phyloP scores from a whole-genome alignment of 495 filamentous ascomycete species.

The Podospora conica region DNA sequence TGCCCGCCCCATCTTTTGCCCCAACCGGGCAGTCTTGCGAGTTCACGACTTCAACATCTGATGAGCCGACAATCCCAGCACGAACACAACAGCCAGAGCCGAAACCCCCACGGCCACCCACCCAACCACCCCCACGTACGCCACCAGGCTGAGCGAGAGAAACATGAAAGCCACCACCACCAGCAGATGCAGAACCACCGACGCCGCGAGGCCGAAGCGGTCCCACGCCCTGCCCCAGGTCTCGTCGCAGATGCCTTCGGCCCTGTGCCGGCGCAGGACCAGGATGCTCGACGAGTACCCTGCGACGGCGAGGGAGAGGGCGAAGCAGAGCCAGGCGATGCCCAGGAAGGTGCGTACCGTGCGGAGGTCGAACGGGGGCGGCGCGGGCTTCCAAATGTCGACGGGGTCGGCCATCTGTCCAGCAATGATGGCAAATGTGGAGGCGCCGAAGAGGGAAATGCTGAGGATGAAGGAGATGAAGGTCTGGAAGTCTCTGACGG shows the following conservation, averaged over 20 bases:
- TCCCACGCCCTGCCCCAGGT: constrained; percentile 4
- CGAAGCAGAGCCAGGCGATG: constrained; percentile 6
- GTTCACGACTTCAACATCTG: not conserved
- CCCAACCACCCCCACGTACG: constrained; percentile 3
- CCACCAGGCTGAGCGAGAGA: constrained; percentile 1
- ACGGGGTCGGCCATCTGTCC: constrained; percentile 4
- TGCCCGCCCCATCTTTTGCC: too few species aligned
- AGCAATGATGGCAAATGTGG: constrained; percentile 4
- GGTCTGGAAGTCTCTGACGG: constrained; percentile 3
- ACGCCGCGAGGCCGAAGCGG: not conserved
- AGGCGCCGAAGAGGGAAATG: constrained; percentile 9
- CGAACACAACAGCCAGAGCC: not conserved
- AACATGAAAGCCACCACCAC: constrained; percentile 1
- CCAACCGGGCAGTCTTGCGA: too few species aligned
- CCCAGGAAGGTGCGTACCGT: constrained; percentile 1
- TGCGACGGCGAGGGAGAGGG: constrained; percentile 4
- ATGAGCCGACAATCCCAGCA: not conserved
- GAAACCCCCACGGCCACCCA: constrained; percentile 4
- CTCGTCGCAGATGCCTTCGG: not conserved
- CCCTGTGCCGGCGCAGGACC: not conserved
- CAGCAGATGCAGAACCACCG: constrained; percentile 4
- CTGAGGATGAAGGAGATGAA: constrained; percentile 8
- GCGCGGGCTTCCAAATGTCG: constrained; percentile 3
- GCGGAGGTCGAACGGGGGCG: not conserved
- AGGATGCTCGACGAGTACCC: constrained; percentile 7